These are phyloP conservation scores for Claviceps capensis DNA, from an alignment of 2,329 filamentous ascomycete species.

Conservation along the genomic window DNA sequence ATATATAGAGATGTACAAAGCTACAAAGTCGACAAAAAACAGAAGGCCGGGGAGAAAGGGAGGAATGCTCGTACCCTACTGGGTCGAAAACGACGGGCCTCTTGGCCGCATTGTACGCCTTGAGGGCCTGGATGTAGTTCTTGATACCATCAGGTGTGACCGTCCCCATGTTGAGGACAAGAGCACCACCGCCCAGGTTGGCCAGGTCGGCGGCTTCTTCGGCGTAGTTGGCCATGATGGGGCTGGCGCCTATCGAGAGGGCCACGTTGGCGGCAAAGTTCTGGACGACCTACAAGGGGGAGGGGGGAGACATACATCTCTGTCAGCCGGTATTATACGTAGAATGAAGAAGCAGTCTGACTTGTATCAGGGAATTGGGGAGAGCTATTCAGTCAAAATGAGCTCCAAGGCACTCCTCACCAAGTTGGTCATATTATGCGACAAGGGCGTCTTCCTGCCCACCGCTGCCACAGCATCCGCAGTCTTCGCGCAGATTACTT, in stretches of 20 bases:
- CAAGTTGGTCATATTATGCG: constrained; percentile 95
- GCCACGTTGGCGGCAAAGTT: constrained; percentile 91
- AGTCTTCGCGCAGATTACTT: constrained; percentile 34
- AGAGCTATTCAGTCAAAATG: neutral
- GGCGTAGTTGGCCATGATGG: constrained; percentile 87
- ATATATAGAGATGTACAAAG: neutral
- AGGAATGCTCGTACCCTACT: constrained; percentile 47
- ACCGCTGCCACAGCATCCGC: constrained; percentile 45
- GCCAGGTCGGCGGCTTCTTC: constrained; percentile 74
- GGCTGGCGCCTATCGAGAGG: constrained; percentile 69
- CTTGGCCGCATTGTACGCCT: constrained; percentile 65
- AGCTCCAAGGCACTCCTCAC: constrained; percentile 21
- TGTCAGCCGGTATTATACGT: neutral
- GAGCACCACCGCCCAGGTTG: constrained; percentile 58
- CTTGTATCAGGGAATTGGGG: neutral
- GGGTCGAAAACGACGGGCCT: constrained; percentile 77
- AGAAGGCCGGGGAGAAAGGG: neutral
- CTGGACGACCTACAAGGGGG: constrained; percentile 52
- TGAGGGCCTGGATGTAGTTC: constrained; percentile 61
- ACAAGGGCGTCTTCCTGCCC: constrained; percentile 52
- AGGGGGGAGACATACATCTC: neutral
- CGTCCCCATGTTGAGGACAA: constrained; percentile 93
- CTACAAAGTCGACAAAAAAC: no score
- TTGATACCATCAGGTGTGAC: constrained; percentile 60
- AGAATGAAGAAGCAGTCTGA: no score